Evolutionary conservation across 371 early-diverging fungal genomes (phyloP).

Genomic region (Mycotypha africana): DNA sequence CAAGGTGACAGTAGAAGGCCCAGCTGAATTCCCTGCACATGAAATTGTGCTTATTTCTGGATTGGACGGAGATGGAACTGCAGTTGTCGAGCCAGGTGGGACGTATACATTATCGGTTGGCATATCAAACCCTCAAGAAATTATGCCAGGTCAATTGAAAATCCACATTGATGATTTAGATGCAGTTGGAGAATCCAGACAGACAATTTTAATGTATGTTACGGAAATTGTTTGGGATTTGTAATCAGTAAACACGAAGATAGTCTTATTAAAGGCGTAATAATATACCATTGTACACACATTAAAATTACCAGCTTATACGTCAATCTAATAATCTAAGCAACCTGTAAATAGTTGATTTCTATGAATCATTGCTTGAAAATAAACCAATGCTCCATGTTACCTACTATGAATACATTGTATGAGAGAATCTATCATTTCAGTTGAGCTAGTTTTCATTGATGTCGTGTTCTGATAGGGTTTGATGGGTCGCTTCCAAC

Average conservation of each 20-base stretch:
- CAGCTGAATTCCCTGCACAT: conserved; percentile 68
- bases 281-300: too few species aligned
- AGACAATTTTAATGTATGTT: conserved; percentile 62
- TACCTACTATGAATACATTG: too few species aligned
- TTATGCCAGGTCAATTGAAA: conserved; percentile 78
- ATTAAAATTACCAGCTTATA: too few species aligned
- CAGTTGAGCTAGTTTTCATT: too few species aligned
- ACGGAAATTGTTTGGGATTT: conserved; percentile 55
- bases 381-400: too few species aligned
- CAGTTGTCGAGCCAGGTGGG: conserved; percentile 55
- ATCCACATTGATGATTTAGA: conserved; percentile 69
- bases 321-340: too few species aligned
- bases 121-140: conserved; percentile 57
- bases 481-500: too few species aligned
- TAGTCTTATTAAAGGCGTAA: too few species aligned
- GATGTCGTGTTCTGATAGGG: too few species aligned
- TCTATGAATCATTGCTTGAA: too few species aligned
- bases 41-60: conserved; percentile 54
- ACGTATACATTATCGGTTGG: conserved; percentile 51
- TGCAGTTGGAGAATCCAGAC: conserved; percentile 56
- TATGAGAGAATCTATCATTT: too few species aligned
- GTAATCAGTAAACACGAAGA: conserved; percentile 1
- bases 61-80: conserved; percentile 48
- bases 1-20: conserved; percentile 63
- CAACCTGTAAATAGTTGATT: too few species aligned